Evolutionary conservation across 2,329 filamentous ascomycete species (phyloP).

Genomic region (Cytospora paraplurivora): DNA sequence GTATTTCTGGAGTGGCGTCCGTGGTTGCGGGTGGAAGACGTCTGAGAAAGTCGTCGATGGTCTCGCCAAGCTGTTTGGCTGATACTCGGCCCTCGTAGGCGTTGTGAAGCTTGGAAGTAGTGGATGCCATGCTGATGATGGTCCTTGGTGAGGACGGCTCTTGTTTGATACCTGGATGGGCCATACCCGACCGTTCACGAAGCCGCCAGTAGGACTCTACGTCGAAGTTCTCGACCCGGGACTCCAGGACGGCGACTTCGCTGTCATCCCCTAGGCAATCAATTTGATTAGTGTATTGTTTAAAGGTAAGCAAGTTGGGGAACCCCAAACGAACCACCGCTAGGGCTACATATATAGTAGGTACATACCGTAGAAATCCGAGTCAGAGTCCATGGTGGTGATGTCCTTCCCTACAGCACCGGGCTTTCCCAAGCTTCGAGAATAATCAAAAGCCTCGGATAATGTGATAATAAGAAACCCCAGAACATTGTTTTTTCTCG

Average conservation of each 20-base stretch:
- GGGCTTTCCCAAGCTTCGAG: neutral
- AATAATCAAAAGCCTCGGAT: neutral
- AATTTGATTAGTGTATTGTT: constrained; percentile 27
- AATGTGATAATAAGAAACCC: neutral
- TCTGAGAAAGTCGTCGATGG: constrained; percentile 55
- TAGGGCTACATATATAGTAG: too few relatives aligned
- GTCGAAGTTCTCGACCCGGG: constrained; percentile 55
- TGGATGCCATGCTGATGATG: constrained; percentile 12
- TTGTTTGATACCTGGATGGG: constrained; percentile 7
- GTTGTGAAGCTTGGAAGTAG: constrained; percentile 51
- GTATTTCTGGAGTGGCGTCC: constrained; percentile 44
- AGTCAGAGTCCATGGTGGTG: constrained; percentile 45
- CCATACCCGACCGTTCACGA: constrained; percentile 19
- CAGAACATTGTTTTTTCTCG: neutral
- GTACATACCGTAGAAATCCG: constrained; percentile 57
- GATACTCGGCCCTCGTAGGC: constrained; percentile 53
- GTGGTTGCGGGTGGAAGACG: constrained; percentile 71
- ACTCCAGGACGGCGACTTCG: constrained; percentile 49
- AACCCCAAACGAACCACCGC: neutral
- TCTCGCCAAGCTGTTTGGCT: constrained; percentile 56
- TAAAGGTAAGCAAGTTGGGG: constrained; percentile 10
- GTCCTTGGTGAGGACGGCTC: constrained; percentile 1
- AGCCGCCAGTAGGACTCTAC: constrained; percentile 39
- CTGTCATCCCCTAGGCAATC: constrained; percentile 54
- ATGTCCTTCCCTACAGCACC: neutral